Conservation (phyloP, 805 yeast species). For the Candida arabinofermentans region DNA sequence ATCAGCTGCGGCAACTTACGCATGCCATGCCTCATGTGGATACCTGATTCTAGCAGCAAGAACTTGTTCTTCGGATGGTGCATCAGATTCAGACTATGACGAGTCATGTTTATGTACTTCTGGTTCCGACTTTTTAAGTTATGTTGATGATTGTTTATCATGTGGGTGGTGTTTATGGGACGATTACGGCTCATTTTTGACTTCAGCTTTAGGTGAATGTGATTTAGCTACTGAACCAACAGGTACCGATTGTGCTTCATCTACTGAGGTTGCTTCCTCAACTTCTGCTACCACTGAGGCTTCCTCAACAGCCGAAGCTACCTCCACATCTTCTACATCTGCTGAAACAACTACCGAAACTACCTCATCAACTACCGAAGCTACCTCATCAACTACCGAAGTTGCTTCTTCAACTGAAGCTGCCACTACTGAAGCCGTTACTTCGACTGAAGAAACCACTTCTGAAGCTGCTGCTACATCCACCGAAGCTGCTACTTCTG, state of each 20-base stretch:
- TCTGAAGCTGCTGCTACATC: conserved; percentile 12
- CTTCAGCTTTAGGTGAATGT: conserved; percentile 29
- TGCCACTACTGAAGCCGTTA: conserved; percentile 9
- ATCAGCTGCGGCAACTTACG: conserved; percentile 26
- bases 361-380: conserved; percentile 6
- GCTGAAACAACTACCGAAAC: conserved; percentile 3
- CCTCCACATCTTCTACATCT: conserved; percentile 9
- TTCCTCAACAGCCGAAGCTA: conserved; percentile 2
- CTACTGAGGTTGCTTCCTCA: conserved; percentile 8
- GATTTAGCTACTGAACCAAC: conserved; percentile 31
- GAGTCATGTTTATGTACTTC: conserved; percentile 29
- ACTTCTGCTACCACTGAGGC: conserved; percentile 11
- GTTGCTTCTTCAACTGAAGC: conserved; percentile 1
- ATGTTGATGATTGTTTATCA: conserved; percentile 29
- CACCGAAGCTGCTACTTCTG: conserved; percentile 8
- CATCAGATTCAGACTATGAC: conserved; percentile 30
- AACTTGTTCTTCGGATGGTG: conserved; percentile 20
- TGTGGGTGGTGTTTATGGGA: conserved; percentile 39
- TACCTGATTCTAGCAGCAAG: conserved; percentile 28
- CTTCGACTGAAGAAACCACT: conserved; percentile 3
- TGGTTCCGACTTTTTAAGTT: conserved; percentile 23
- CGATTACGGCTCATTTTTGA: conserved; percentile 31
- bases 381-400: conserved; percentile 12
- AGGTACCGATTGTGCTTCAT: conserved; percentile 28
- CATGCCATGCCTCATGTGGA: conserved; percentile 33